Base-by-base conservation (phyloP, 2,329 filamentous ascomycete species). In the Exophiala sideris region DNA sequence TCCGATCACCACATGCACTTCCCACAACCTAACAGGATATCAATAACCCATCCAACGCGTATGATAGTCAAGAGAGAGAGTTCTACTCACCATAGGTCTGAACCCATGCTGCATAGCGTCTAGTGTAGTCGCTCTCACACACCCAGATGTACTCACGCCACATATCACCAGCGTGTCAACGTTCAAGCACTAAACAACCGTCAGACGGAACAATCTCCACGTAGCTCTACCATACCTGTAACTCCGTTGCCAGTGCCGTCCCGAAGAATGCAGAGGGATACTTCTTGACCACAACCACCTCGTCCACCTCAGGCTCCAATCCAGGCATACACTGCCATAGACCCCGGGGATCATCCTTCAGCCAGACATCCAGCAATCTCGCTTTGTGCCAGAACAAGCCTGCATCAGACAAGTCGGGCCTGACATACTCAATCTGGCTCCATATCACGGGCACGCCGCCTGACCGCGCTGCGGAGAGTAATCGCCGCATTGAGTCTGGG, bases 101-200 rank as follows among this genome's bases (percentile, higher is more conserved):
- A 72, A 76, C 1, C 74, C 74, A 51, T 69, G 52, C 52, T 73
- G 72, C 70, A 77, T 73, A 2, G 73, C 69, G 54, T 78, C 75
- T 47, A 77, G 58, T 2, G 73, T 71, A 11, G 67, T 73, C 1
- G 74, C 74, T 45, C 76, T 67, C 48, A 77, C 74, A 59, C 75
- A 77, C 1, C 75, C 75, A 54, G 70, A 73, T 11, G 74, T 78
- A 63, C 73, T 76, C 39, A 78, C 75, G 14, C 76, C 75, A 56
- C 74, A 76, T 12, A 78, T 65, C 5, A 78, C 72, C 21, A 57
- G 47, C n/a, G 54, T 57, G 21, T 57, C 54, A 32, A 57, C 39
- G 8, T 41, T 35, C 39, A 54, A 34, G 14, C 46, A 29, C 52
- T 50, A 18, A 9, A 18, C 76, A 77, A 73, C n/a, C 73, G 64